Percentiles rank a stretch among this genome's conserved stretches.
Conservation (phyloP, 106 monocot species). For the Dioscorea zingiberensis region DNA sequence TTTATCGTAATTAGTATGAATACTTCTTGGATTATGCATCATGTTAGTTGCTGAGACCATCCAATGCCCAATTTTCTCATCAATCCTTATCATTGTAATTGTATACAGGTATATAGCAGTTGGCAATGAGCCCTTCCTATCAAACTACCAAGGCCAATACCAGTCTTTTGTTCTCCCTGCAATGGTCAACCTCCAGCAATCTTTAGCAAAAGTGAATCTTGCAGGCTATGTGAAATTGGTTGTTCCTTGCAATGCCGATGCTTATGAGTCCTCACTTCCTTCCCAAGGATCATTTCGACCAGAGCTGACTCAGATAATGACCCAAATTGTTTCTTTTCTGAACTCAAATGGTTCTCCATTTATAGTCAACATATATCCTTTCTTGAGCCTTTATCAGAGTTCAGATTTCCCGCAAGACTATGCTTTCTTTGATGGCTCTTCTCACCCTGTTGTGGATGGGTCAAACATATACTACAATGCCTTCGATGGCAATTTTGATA, state of each 20-base stretch:
- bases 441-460: constrained; percentile 71
- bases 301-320: constrained; percentile 66
- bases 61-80: too few species aligned
- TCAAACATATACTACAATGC: constrained; percentile 67
- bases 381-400: constrained; percentile 66
- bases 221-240: constrained; percentile 69
- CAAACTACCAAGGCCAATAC: constrained; percentile 68
- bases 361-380: constrained; percentile 84
- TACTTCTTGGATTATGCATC: too few species aligned
- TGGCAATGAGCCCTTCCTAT: constrained; percentile 83
- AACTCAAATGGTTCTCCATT: constrained; percentile 66
- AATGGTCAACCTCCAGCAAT: constrained; percentile 67
- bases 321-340: constrained; percentile 66
- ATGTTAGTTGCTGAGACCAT: too few species aligned
- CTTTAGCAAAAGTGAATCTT: constrained; percentile 63
- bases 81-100: not conserved
- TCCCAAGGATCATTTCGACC: constrained; percentile 76
- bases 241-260: constrained; percentile 93
- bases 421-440: constrained; percentile 70
- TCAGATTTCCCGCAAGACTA: constrained; percentile 88
- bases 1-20: too few species aligned
- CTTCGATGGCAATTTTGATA: constrained; percentile 89
- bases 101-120: constrained; percentile 72
- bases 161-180: constrained; percentile 64
- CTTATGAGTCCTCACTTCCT: constrained; percentile 58